Conservation (phyloP, 116 monocot species). For the Posidonia oceanica region DNA sequence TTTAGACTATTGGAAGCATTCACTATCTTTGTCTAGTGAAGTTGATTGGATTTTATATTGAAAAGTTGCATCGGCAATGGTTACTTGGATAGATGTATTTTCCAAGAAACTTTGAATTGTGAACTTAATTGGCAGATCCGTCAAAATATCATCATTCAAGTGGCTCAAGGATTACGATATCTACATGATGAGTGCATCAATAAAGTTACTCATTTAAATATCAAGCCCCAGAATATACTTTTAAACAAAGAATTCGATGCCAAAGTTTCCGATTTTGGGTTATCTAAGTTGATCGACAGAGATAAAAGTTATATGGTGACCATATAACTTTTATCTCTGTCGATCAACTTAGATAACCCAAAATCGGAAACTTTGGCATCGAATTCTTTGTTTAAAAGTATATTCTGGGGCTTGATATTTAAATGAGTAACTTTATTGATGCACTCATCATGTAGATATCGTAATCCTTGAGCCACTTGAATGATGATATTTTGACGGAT, state of each 20-base stretch:
- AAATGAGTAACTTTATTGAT: conserved; percentile 35
- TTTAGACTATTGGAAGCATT: conserved; percentile 7
- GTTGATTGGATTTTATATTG: conserved; percentile 10
- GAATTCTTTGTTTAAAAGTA: no score
- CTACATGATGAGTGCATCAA: conserved; percentile 40
- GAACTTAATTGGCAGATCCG: conserved; percentile 20
- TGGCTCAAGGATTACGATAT: conserved; percentile 29
- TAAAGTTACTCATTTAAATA: conserved; percentile 49
- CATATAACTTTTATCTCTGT: no score
- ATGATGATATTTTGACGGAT: conserved; percentile 12
- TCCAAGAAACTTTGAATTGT: background rate
- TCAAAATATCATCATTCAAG: conserved; percentile 10
- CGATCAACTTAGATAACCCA: no score
- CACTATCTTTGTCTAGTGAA: conserved; percentile 15
- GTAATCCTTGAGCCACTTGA: conserved; percentile 25
- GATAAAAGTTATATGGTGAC: no score
- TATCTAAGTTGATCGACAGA: no score
- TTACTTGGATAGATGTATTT: conserved; percentile 8
- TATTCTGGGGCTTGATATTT: conserved; percentile 60
- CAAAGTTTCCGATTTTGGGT: no score
- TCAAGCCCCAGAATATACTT: no score
- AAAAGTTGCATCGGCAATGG: conserved; percentile 12
- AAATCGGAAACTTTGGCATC: no score
- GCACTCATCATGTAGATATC: conserved; percentile 50
- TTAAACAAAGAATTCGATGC: conserved; percentile 40